Evolutionary conservation across 441 rosid genomes (phyloP), one percentile per base, ranked within the genome.

Genomic region (Populus hybrid): DNA sequence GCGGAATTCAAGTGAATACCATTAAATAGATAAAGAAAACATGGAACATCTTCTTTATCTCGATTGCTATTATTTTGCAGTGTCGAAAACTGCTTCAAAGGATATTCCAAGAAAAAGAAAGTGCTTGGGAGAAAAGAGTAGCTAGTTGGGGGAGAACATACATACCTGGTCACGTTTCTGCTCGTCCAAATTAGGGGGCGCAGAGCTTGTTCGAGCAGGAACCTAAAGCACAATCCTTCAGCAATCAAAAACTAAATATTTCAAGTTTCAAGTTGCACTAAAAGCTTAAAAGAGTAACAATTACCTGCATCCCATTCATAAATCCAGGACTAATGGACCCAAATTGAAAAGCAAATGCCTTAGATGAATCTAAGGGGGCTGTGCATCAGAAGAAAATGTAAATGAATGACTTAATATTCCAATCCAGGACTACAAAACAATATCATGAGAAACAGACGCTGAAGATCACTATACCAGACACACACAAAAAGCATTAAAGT

Each of bases 131-230:
- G 23, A 63, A 10, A 35, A 7, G 26, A 50, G n/a, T 32, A 16
- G 69, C 12, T 38, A 16, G 61, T 18, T 53, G 61, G 61, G 57
- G 57, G 24, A 65, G 68, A 42, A 53, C 26, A 70, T 19, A 75
- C 77, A 73, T 72, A 93, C 98, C 98, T 91, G 98, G 69, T 87
- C 92, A 79, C 91, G 88, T 85, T 91, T 92, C 90, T 97, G 98
- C 87, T 97, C 99, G 78, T 94, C 98, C 91, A 97, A 86, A 84
- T 94, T 93, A 19, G 98, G 98, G 78, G 99, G 99, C 71, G 98
- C 98, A 70, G 99, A 97, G 87, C 89, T 91, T 69, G 98, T 97
- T 77, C 98, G 94, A 76, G 99, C 94, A 53, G 98, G 99, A 88
- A 94, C 85, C 99, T 97, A 82, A 40, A 77, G 76, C 59, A 82